These are phyloP conservation scores for Cryphonectria naterciae DNA, from an alignment of 2,329 filamentous ascomycete species.

Conservation along the genomic window DNA sequence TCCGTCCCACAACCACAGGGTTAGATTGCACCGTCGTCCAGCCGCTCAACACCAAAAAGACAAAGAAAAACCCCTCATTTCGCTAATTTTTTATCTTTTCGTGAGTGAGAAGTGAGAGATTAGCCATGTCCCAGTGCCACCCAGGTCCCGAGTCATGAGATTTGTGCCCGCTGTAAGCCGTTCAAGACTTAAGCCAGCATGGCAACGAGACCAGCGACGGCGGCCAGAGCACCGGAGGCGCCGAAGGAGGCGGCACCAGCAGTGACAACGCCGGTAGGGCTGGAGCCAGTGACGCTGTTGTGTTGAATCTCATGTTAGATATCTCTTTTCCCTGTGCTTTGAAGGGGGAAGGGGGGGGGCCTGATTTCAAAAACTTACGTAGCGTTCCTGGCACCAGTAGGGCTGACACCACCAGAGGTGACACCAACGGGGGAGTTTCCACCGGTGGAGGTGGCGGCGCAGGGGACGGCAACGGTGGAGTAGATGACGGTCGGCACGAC, in stretches of 20 bases:
- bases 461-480: constrained; percentile 49
- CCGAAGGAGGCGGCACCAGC: constrained; percentile 58
- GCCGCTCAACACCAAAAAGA: background rate
- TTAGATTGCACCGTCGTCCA: constrained; percentile 24
- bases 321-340: no score
- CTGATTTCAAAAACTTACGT: constrained; percentile 36
- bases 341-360: background rate
- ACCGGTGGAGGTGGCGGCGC: constrained; percentile 40
- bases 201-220: constrained; percentile 57
- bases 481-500: constrained; percentile 60
- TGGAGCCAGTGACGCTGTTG: constrained; percentile 38
- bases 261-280: constrained; percentile 45
- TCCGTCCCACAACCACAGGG: constrained; percentile 19
- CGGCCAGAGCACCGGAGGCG: constrained; percentile 59
- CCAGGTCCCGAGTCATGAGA: constrained; percentile 39
- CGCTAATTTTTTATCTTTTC: no score
- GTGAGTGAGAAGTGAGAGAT: background rate
- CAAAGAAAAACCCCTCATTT: background rate
- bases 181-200: constrained; percentile 54
- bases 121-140: constrained; percentile 17
- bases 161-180: constrained; percentile 42
- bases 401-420: constrained; percentile 24
- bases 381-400: constrained; percentile 35
- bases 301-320: constrained; percentile 29
- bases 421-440: constrained; percentile 31